Evolutionary conservation across 1,284 basidiomycete species (phyloP), one percentile per base, ranked within the genome.

Genomic region (Sphagnurus paluster): DNA sequence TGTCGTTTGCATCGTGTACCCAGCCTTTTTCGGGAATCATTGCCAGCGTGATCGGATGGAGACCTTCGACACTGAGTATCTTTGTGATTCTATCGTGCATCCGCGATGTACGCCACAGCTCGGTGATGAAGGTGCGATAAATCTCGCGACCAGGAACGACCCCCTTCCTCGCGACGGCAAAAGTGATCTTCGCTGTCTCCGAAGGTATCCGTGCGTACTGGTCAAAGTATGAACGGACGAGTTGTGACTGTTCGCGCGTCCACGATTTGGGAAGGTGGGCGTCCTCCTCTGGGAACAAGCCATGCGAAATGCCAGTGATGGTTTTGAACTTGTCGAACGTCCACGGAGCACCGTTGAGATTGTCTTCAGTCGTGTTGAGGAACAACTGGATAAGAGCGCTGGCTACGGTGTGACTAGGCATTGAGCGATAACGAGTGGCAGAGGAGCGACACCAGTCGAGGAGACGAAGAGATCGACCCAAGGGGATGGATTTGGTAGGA

Each of bases 261-360:
- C 55, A 58, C 0, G 49, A 50, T 5, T 10, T 20, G 5, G 58
- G 58, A n/a, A 58, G 55, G 1, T 41, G 14, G 2, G n/a, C 14
- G 11, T 57, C 53, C 28, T 57, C 53, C 0, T 43, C 47, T 0
- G 56, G 50, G 39, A 60, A 61, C 4, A 62, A 49, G 13, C 59
- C 57, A 23, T 54, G 45, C 1, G 14, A 14, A 17, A 62, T 38
- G 2, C 54, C 53, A 4, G 60, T 62, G 0, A 47, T 21, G 0
- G 58, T 52, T 20, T 61, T 47, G 61, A 59, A 64, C 0, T 4
- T 10, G 0, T 42, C 34, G 33, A 43, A 60, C 0, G 24, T 29
- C 61, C 61, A 64, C 4, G 59, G 58, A 2, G 53, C 46, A 1
- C 53, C 57, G n/a, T n/a, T n/a, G n/a, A n/a, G n/a, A n/a, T n/a